phyloP scores from a whole-genome alignment of 768 basidiomycete species.

The Termitomyces sp. region DNA sequence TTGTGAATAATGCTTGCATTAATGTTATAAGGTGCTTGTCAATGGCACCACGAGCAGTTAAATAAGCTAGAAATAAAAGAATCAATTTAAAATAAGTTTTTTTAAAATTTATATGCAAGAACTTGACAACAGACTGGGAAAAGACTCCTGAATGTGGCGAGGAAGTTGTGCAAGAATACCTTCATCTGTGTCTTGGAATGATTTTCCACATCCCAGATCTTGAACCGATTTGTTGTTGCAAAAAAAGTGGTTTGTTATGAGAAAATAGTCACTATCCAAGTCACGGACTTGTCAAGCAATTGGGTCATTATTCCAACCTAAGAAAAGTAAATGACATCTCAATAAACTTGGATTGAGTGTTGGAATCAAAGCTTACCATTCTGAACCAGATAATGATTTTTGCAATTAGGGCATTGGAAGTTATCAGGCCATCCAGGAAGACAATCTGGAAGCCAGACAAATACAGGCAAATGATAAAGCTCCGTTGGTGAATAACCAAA shows the following conservation, averaged over 20 bases:
- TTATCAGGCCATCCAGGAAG: background rate
- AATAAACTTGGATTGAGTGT: no score
- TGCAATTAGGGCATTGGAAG: conserved; percentile 1
- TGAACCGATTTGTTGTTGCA: background rate
- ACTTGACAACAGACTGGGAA: background rate
- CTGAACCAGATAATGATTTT: background rate
- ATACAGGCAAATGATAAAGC: conserved; percentile 1
- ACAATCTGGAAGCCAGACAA: background rate
- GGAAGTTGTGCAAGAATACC: conserved; percentile 2
- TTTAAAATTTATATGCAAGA: no score
- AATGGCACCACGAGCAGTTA: background rate
- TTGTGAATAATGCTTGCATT: background rate
- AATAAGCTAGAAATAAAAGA: background rate
- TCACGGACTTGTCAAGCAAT: background rate
- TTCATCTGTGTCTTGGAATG: background rate
- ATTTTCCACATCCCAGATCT: background rate
- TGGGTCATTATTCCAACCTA: background rate
- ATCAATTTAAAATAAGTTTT: no score
- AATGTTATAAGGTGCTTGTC: background rate
- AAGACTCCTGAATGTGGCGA: background rate
- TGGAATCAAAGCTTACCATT: no score
- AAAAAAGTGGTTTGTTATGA: background rate
- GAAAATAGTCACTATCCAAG: conserved; percentile 1
- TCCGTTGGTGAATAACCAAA: background rate
- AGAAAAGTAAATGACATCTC: no score